Evolutionary conservation across 176 grass and related monocot genomes (phyloP), one percentile per base, ranked within the genome.

Genomic region (Carex myosuroides): DNA sequence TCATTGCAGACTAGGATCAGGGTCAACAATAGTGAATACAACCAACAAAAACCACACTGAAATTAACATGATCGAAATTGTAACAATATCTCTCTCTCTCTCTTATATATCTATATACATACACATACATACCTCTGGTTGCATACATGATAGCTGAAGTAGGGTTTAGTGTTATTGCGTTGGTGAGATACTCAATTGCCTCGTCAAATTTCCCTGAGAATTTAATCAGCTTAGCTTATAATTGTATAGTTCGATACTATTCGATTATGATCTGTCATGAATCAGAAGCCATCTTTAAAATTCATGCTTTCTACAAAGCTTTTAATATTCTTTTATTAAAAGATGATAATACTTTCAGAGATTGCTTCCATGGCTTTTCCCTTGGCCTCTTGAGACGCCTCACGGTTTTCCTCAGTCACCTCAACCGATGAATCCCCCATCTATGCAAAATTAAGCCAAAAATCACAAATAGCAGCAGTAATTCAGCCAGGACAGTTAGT

Each of bases 81-180:
- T 48, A 48, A 24, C 64, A 16, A 81, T 64, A 5, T 39, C 37
- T 39, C 37, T 39, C 37, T 29, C 1, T 29, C 29, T 39, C 37
- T 39, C 37, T 5, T 26, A 26, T 6, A 0, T 5, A 16, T 66
- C 20, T 20, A 1, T 62, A 67, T 48, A 39, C 18, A 90, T 13
- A 22, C 72, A n/a, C 11, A 67, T 83, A 5, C 8, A 62, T 84
- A 89, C 95, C 95, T 98, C 95, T 92, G 56, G 92, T 95, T 46
- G 88, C 95, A 77, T 98, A 95, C 95, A 98, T 98, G 66, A 98
- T 98, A 21, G 95, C 92, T 53, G 95, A 98, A 83, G 88, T 89
- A 24, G 95, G 91, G 60, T 95, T 98, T 32, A 95, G 82, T 78
- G 91, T 84, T 88, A 98, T 90, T 16, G 95, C 95, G 26, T 90